Base-by-base conservation (phyloP, 176 grass and related monocot genomes). In the Puya raimondii region DNA sequence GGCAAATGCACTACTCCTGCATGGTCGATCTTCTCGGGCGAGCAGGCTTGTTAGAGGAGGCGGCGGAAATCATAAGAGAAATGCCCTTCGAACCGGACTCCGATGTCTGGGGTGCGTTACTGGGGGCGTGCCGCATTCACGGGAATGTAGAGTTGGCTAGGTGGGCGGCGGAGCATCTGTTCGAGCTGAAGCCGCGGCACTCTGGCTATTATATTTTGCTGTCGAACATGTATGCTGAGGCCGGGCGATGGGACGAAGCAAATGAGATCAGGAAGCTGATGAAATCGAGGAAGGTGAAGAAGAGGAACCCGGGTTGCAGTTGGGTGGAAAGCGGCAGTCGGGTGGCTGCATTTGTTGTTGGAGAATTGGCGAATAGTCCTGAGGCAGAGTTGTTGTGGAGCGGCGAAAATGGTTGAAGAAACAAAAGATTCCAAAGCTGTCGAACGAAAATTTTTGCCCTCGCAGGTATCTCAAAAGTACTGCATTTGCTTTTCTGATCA, bases 11-110 rank as follows among this genome's bases (percentile, higher is more conserved):
- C 50, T 96, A 92, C 85, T 81, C 93, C 69, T 92, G 93, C 65
- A 87, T 96, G 86, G 93, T 92, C 67, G 93, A 96, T 77, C 71
- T 96, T 87, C 67, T 90, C 59, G 88, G 93, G 6, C 77, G 93
- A 82, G 74, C 89, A 64, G 93, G 89, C 15, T 76, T 79, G n/a
- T 61, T 96, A 25, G 64, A 23, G 76, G 81, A 92, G 48, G 80
- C 68, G 66, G 76, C 64, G 70, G 79, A 92, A 50, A 59, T 96
- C 49, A 85, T 96, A 42, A 85, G 17, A 83, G 84, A 64, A 53
- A 96, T 96, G 88, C 89, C 89, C 71, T 92, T 92, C 10, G 18
- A 29, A 70, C 76, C 93, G 51, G 87, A 92, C 77, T 92, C 79
- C 21, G 87, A 89, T 85, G 88, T 92, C 1, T 96, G 93, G 93